phyloP scores from a whole-genome alignment of 768 basidiomycete species.

The Pseudohyphozyma bogoriensis region DNA sequence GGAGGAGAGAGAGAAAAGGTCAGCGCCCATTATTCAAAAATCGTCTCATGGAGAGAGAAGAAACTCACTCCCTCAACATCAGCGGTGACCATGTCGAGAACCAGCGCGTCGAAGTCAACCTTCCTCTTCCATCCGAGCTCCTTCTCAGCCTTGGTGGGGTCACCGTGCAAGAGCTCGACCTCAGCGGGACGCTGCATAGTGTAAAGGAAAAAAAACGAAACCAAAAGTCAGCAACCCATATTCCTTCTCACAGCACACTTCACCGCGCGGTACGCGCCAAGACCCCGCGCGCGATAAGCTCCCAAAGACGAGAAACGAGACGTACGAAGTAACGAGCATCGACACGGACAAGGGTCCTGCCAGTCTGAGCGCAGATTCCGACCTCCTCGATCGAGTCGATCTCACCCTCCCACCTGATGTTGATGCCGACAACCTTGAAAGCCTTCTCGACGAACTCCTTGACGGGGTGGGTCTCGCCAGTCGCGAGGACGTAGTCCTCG shows the following conservation, averaged over 20 bases:
- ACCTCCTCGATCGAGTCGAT: slow-evolving; percentile 58
- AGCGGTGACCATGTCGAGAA: slow-evolving; percentile 81
- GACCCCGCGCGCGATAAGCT: too few relatives aligned
- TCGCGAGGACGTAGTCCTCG: slow-evolving; percentile 89
- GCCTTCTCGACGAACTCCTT: slow-evolving; percentile 86
- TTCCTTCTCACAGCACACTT: too few relatives aligned
- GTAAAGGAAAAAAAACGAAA: too few relatives aligned
- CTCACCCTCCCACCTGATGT: slow-evolving; percentile 59
- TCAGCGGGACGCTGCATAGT: slow-evolving; percentile 25
- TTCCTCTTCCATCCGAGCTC: slow-evolving; percentile 78
- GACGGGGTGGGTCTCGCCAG: slow-evolving; percentile 90
- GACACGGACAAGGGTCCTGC: slow-evolving; percentile 66
- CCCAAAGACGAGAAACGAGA: slow-evolving; percentile 31
- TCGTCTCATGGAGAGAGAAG: not conserved
- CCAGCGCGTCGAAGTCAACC: slow-evolving; percentile 70
- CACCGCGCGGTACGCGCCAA: too few relatives aligned
- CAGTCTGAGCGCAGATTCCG: slow-evolving; percentile 59
- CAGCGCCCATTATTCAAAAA: not conserved
- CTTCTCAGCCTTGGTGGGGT: slow-evolving; percentile 81
- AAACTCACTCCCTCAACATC: slow-evolving; percentile 51
- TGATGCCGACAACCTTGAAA: slow-evolving; percentile 57
- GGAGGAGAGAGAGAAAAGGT: not conserved
- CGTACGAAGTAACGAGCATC: slow-evolving; percentile 83
- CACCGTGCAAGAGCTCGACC: slow-evolving; percentile 66
- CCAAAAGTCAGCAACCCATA: too few relatives aligned